These are phyloP conservation scores for Acorus calamus DNA, from an alignment of 106 monocot species.

Conservation along the genomic window DNA sequence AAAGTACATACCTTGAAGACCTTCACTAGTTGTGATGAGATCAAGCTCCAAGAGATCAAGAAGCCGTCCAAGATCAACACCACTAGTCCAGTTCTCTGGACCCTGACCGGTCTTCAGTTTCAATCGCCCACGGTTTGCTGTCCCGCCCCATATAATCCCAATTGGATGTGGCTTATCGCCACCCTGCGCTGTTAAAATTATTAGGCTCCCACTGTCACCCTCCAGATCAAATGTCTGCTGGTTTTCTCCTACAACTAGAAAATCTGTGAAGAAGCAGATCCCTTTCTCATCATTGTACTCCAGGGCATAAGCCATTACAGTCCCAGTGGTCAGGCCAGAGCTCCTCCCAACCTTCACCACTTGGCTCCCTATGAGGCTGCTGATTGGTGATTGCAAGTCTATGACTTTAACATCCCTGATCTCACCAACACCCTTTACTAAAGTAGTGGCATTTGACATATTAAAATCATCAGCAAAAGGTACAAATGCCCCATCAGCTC, in stretches of 20 bases:
- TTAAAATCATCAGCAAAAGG: constrained; percentile 88
- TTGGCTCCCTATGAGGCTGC: constrained; percentile 61
- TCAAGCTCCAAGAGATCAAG: constrained; percentile 42
- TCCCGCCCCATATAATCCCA: constrained; percentile 80
- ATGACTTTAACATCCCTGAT: constrained; percentile 70
- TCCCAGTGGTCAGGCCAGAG: constrained; percentile 80
- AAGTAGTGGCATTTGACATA: constrained; percentile 58
- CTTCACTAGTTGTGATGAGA: background rate
- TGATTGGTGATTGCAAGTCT: constrained; percentile 79
- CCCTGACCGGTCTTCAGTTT: background rate
- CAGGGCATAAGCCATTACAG: constrained; percentile 78
- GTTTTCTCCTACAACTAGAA: constrained; percentile 86
- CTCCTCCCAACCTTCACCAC: constrained; percentile 94
- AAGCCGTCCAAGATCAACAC: constrained; percentile 3
- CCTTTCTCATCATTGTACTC: constrained; percentile 95
- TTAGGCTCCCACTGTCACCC: constrained; percentile 95
- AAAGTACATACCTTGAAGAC: background rate
- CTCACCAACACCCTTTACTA: constrained; percentile 76
- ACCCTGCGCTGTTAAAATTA: constrained; percentile 51
- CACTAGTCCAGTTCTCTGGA: constrained; percentile 5
- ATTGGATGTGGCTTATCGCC: constrained; percentile 65
- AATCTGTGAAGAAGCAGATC: constrained; percentile 89
- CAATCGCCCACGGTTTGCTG: constrained; percentile 1
- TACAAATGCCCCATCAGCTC: constrained; percentile 95
- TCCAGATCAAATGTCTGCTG: constrained; percentile 92